These are phyloP conservation scores for Ilex paraguariensis DNA, from an alignment of 305 asterid genomes.

Conservation along the genomic window DNA sequence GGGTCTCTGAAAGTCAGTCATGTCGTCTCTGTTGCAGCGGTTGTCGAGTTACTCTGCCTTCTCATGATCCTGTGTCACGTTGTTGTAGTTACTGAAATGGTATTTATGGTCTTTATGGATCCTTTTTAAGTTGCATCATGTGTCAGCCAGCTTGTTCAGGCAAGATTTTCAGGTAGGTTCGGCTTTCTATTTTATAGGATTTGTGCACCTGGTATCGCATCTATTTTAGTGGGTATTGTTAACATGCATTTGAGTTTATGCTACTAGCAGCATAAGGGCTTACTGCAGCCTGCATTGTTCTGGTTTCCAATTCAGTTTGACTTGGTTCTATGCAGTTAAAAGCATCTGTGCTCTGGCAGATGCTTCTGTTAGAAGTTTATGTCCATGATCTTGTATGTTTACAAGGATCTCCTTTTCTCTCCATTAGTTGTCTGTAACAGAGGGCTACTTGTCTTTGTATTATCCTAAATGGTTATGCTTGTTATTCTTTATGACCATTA, in stretches of 20 bases:
- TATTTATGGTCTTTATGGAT: slow-evolving; percentile 37
- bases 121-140: slow-evolving; percentile 32
- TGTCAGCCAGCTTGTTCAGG: slow-evolving; percentile 44
- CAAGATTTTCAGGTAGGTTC: slow-evolving; percentile 22
- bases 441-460: no score
- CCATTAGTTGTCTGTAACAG: no score
- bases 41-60: slow-evolving; percentile 60
- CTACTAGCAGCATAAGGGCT: slow-evolving; percentile 1
- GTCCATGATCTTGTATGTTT: no score
- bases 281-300: slow-evolving; percentile 11
- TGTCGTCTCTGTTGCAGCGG: slow-evolving; percentile 81
- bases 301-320: slow-evolving; percentile 24
- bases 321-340: slow-evolving; percentile 11
- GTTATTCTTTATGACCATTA: no score
- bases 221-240: slow-evolving; percentile 29
- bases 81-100: slow-evolving; percentile 46
- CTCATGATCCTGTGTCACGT: slow-evolving; percentile 43
- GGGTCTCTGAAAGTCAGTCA: slow-evolving; percentile 93
- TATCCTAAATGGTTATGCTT: no score
- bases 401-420: no score
- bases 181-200: slow-evolving; percentile 37
- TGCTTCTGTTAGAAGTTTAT: no score
- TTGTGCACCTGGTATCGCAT: slow-evolving; percentile 27
- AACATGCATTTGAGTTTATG: slow-evolving; percentile 14
- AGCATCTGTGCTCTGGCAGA: no score